A percentile compares a stretch with the other conserved stretches of the same genome.
These are phyloP conservation scores for Penicillium psychrofluorescens DNA, from an alignment of 495 filamentous ascomycete species.

Conservation along the genomic window DNA sequence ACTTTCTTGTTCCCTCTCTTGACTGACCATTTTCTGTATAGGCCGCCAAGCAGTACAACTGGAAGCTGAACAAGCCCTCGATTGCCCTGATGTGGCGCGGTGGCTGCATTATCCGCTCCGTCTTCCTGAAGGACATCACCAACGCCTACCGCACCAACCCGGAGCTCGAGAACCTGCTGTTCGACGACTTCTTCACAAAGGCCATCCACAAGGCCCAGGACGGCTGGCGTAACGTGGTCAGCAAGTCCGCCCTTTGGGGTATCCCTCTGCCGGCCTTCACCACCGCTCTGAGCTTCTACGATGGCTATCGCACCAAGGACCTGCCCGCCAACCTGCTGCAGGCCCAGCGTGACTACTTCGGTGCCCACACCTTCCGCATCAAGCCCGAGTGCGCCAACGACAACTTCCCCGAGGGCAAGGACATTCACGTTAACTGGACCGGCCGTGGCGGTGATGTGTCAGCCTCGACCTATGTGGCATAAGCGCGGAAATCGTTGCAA, in stretches of 20 bases:
- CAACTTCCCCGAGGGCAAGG: slow-evolving; percentile 77
- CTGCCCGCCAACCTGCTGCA: slow-evolving; percentile 96
- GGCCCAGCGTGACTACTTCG: slow-evolving; percentile 98
- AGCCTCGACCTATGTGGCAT: slow-evolving; percentile 95
- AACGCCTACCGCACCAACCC: slow-evolving; percentile 90
- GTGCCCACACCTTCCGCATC: slow-evolving; percentile 96
- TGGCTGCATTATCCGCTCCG: slow-evolving; percentile 99
- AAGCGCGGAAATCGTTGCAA: slow-evolving; percentile 28
- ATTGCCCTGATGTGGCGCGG: slow-evolving; percentile 99
- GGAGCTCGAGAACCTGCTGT: slow-evolving; percentile 95
- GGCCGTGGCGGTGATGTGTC: slow-evolving; percentile 94
- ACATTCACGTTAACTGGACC: slow-evolving; percentile 99
- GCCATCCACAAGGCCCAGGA: slow-evolving; percentile 94
- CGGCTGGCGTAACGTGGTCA: slow-evolving; percentile 92
- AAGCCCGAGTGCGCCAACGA: slow-evolving; percentile 83
- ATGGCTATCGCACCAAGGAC: slow-evolving; percentile 91
- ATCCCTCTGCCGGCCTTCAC: slow-evolving; percentile 94
- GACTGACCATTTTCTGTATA: slow-evolving; percentile 17
- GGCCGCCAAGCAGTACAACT: slow-evolving; percentile 91
- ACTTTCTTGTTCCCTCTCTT: background rate
- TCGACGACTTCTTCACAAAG: slow-evolving; percentile 98
- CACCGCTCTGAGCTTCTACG: slow-evolving; percentile 95
- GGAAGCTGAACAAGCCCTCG: slow-evolving; percentile 99
- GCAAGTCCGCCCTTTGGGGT: slow-evolving; percentile 85
- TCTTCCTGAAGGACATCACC: slow-evolving; percentile 99